Evolutionary conservation across 768 basidiomycete species (phyloP).

Genomic region (Glaciozyma martinii): DNA sequence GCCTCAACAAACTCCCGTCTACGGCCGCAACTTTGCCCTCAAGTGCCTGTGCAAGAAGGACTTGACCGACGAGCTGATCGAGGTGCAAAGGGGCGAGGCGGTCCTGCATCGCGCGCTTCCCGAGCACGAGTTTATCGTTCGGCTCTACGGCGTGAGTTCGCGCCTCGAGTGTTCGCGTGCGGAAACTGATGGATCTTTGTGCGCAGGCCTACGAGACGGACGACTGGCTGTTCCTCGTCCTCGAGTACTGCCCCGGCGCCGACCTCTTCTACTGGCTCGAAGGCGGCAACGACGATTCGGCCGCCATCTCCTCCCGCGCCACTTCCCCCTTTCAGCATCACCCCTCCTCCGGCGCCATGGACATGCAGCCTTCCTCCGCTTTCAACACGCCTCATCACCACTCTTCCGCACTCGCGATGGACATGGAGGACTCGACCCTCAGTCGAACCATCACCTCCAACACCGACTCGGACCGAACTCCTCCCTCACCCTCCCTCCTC

Average conservation of each 20-base stretch:
- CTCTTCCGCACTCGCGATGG: constrained; percentile 11
- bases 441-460: constrained; percentile 37
- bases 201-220: constrained; percentile 71
- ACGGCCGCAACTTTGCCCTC: constrained; percentile 69
- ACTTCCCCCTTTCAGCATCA: constrained; percentile 28
- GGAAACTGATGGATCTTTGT: background rate
- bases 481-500: constrained; percentile 86
- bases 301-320: constrained; percentile 30
- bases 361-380: background rate
- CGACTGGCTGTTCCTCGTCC: constrained; percentile 78
- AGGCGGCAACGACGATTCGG: constrained; percentile 54
- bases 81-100: constrained; percentile 86
- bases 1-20: constrained; percentile 49
- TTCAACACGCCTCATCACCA: background rate
- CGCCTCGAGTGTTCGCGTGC: background rate
- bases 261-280: constrained; percentile 98
- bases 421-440: constrained; percentile 31
- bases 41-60: constrained; percentile 93
- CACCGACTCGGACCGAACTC: constrained; percentile 46
- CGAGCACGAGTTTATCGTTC: constrained; percentile 86
- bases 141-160: constrained; percentile 57
- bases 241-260: constrained; percentile 94
- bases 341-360: background rate
- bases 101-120: constrained; percentile 89
- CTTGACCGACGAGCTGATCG: constrained; percentile 76